Conservation (phyloP, 176 grass and related monocot species). For the Phoenix dactylifera region DNA sequence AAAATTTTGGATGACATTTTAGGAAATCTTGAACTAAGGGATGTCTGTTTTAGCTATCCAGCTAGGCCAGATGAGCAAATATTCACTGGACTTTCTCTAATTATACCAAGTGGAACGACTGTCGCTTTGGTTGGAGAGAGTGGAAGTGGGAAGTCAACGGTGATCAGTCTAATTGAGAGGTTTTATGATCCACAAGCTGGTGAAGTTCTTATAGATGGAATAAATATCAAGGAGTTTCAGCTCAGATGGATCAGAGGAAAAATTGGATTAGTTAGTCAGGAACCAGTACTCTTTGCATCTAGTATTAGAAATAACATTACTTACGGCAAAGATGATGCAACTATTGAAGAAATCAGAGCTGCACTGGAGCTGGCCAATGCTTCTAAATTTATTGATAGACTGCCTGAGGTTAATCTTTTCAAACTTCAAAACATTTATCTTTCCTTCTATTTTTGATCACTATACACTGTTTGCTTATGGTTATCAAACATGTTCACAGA, state of each 20-base stretch:
- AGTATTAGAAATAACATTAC: constrained; percentile 76
- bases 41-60: constrained; percentile 82
- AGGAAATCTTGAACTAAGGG: constrained; percentile 66
- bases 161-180: constrained; percentile 68
- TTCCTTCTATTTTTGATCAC: background rate
- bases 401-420: constrained; percentile 51
- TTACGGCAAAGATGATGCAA: constrained; percentile 77
- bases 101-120: constrained; percentile 52
- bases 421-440: background rate
- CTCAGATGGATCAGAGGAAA: constrained; percentile 69
- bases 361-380: constrained; percentile 75
- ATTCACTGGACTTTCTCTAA: constrained; percentile 74
- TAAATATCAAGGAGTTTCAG: constrained; percentile 58
- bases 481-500: background rate
- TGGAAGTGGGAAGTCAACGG: constrained; percentile 85
- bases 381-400: constrained; percentile 75
- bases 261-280: constrained; percentile 88
- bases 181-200: constrained; percentile 84
- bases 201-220: constrained; percentile 72
- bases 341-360: constrained; percentile 63
- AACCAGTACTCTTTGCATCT: constrained; percentile 78
- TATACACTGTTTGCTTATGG: background rate
- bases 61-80: constrained; percentile 64
- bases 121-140: constrained; percentile 91
- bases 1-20: constrained; percentile 43